Evolutionary conservation across 352 stramenopile genomes (phyloP).

Genomic region (Aphanomyces stellatus): DNA sequence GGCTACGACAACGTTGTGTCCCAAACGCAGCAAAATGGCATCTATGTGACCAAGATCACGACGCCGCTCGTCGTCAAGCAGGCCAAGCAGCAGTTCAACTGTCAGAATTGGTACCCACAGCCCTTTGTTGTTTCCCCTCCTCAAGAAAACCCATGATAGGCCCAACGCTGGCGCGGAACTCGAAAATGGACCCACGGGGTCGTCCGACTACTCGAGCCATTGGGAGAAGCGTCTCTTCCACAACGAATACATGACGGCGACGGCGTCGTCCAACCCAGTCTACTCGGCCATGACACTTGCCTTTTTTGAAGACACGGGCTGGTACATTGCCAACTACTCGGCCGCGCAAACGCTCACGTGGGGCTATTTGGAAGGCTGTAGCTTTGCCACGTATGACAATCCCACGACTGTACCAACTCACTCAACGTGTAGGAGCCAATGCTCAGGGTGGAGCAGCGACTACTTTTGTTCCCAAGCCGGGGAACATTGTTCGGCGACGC

Average conservation of each 20-base stretch:
- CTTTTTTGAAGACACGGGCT: constrained; percentile 73
- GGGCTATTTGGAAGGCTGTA: constrained; percentile 68
- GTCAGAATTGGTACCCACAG: constrained; percentile 38
- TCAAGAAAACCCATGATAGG: background rate
- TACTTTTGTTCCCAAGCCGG: constrained; percentile 47
- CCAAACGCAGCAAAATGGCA: constrained; percentile 32
- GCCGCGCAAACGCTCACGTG: constrained; percentile 50
- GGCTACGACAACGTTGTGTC: constrained; percentile 58
- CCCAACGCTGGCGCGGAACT: constrained; percentile 39
- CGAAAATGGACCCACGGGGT: constrained; percentile 60
- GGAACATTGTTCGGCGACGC: constrained; percentile 24
- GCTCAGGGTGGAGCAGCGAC: constrained; percentile 56
- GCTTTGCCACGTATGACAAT: constrained; percentile 31
- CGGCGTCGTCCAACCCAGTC: constrained; percentile 59
- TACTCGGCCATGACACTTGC: constrained; percentile 65
- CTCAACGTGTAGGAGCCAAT: constrained; percentile 23
- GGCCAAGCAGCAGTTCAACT: constrained; percentile 69
- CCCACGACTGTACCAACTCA: background rate
- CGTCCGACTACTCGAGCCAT: constrained; percentile 53
- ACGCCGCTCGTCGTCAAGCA: constrained; percentile 57
- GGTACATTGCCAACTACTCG: constrained; percentile 66
- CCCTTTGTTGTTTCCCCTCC: no score
- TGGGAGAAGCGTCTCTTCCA: constrained; percentile 77
- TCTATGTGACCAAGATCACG: constrained; percentile 65
- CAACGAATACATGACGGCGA: constrained; percentile 82